Percentiles rank a stretch among this genome's conserved stretches.
phyloP scores from a whole-genome alignment of 352 stramenopile species.

The Phytophthora lateralis region DNA sequence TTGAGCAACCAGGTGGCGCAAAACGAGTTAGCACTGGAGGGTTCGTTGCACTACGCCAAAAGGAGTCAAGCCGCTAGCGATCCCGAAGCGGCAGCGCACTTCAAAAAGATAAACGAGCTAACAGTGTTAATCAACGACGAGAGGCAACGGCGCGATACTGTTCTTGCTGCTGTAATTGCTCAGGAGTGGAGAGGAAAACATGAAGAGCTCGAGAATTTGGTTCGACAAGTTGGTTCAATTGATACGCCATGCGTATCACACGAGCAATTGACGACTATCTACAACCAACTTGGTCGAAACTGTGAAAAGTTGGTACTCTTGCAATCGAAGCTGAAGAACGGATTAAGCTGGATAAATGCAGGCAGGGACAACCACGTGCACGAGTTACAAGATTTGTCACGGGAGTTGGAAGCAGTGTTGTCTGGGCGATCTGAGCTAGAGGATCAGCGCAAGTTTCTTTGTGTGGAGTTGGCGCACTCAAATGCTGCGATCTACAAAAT shows the following conservation, averaged over 20 bases:
- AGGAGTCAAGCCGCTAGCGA: background rate
- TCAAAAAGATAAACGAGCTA: conserved; percentile 5
- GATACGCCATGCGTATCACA: background rate
- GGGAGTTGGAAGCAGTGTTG: background rate
- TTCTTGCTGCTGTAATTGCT: conserved; percentile 9
- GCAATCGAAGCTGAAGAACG: conserved; percentile 7
- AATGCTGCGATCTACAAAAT: conserved; percentile 2
- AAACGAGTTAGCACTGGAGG: conserved; percentile 16
- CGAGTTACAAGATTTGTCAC: background rate
- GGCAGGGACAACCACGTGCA: conserved; percentile 1
- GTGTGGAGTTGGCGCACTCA: background rate
- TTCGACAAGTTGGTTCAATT: background rate
- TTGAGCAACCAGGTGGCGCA: conserved; percentile 9
- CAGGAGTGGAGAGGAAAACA: conserved; percentile 4
- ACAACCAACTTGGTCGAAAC: conserved; percentile 2
- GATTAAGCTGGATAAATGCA: background rate
- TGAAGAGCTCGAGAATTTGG: background rate
- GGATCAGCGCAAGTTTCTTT: conserved; percentile 1
- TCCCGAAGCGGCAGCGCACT: background rate
- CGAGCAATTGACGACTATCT: conserved; percentile 3
- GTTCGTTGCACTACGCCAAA: conserved; percentile 14
- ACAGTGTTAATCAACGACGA: conserved; percentile 4
- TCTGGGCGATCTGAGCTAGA: background rate
- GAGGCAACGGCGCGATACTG: conserved; percentile 7
- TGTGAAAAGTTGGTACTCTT: background rate